These are phyloP conservation scores for Mucor racemosus DNA, from an alignment of 371 early-diverging fungal species.

Conservation along the genomic window DNA sequence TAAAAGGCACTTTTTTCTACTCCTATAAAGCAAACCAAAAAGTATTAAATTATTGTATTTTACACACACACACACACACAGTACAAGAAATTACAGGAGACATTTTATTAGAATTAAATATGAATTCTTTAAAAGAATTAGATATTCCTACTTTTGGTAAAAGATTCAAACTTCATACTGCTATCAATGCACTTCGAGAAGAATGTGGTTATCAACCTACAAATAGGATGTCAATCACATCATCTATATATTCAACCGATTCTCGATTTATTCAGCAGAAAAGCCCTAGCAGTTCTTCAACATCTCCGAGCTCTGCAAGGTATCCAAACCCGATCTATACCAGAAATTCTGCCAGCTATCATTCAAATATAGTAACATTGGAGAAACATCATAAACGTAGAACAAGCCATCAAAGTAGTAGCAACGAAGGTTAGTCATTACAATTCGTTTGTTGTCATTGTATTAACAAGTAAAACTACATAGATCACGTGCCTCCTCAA, in stretches of 20 bases:
- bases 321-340: background rate
- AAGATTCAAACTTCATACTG: conserved; percentile 68
- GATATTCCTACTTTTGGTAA: conserved; percentile 72
- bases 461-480: background rate
- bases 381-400: conserved; percentile 5
- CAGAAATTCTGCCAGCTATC: conserved; percentile 3
- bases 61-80: conserved; percentile 15
- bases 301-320: conserved; percentile 3
- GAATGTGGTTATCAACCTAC: conserved; percentile 21
- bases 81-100: conserved; percentile 78
- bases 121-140: conserved; percentile 71
- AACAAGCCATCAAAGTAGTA: background rate
- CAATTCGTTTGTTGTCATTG: background rate
- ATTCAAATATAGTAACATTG: conserved; percentile 1
- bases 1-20: background rate
- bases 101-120: conserved; percentile 62
- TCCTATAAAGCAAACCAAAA: background rate
- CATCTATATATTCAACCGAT: conserved; percentile 14
- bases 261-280: conserved; percentile 1
- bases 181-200: conserved; percentile 56
- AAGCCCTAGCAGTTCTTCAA: conserved; percentile 4
- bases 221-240: conserved; percentile 17
- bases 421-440: background rate
- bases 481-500: background rate
- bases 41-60: background rate